Evolutionary conservation across 176 grass and related monocot species (phyloP), one percentile per base, ranked within the genome.

Genomic region (Hordeum marinum): DNA sequence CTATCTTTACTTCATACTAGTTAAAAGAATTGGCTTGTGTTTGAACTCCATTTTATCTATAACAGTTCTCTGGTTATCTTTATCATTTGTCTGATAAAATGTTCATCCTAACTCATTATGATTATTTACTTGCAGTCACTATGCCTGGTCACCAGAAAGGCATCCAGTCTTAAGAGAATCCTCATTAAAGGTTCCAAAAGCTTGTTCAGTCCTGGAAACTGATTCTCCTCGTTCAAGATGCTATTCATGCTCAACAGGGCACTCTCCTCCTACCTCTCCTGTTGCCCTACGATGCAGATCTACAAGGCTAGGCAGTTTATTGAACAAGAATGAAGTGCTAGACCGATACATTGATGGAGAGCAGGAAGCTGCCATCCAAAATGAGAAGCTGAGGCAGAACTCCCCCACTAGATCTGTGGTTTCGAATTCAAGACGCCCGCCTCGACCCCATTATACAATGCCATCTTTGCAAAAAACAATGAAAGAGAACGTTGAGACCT

Each of bases 291-390:
- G 78, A 80, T 87, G 87, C 80, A 89, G 89, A 15, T 64, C 92
- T 25, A 32, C 86, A 83, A 79, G 50, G 20, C 42, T 92, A 68
- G 82, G 65, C 77, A 89, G 84, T 70, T 39, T 88, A 68, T 70
- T 73, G 64, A 90, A 84, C 77, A 91, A 75, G 58, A 92, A 79
- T 72, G 88, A 88, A 58, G 75, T 93, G 63, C 77, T 92, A 27
- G 93, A 95, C 72, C 70, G 90, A 57, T 93, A 90, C 69, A 88
- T 57, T 52, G 35, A 94, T 84, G 87, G 81, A 80, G 93, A 90
- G 79, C 83, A 89, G 40, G 86, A 75, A 77, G 34, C 68, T 71
- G 34, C 84, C 72, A 85, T 67, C 20, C n/a, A 52, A 43, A 86
- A 58, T 75, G 77, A 91, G 68, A 78, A 76, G 32, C 57, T 43